Evolutionary conservation across 345 rosid species (phyloP).

Genomic region (Euphorbia tirucalli): DNA sequence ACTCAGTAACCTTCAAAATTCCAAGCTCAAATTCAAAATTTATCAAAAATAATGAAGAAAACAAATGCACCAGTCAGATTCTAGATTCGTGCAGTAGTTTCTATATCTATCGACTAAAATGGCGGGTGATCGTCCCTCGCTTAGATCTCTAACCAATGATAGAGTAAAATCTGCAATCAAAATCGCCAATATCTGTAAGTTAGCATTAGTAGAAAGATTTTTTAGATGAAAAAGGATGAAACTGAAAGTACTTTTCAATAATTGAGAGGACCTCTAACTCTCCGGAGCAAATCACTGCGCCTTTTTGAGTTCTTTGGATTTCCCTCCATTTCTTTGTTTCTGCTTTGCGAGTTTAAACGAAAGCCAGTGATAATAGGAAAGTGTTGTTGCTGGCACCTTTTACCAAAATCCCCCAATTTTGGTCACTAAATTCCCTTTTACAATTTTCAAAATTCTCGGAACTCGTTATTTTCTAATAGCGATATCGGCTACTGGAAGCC

Average conservation of each 20-base stretch:
- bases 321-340: slow-evolving; percentile 56
- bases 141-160: slow-evolving; percentile 51
- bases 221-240: background rate
- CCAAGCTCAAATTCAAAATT: background rate
- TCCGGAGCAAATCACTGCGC: slow-evolving; percentile 35
- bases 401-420: too few relatives aligned
- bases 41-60: background rate
- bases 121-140: slow-evolving; percentile 46
- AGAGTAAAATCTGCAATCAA: slow-evolving; percentile 55
- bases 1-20: background rate
- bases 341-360: background rate
- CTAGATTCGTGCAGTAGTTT: slow-evolving; percentile 53
- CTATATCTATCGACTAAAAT: slow-evolving; percentile 53
- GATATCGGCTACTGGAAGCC: too few relatives aligned
- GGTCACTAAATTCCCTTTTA: too few relatives aligned
- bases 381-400: too few relatives aligned
- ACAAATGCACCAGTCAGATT: slow-evolving; percentile 43
- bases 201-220: too few relatives aligned
- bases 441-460: too few relatives aligned
- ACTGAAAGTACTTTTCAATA: background rate
- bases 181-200: background rate
- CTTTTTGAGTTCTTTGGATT: slow-evolving; percentile 27
- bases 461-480: too few relatives aligned
- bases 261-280: slow-evolving; percentile 11
- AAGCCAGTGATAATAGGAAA: too few relatives aligned